Base-by-base conservation (phyloP, 306 rosid genomes). In the Dicorynia guianensis region DNA sequence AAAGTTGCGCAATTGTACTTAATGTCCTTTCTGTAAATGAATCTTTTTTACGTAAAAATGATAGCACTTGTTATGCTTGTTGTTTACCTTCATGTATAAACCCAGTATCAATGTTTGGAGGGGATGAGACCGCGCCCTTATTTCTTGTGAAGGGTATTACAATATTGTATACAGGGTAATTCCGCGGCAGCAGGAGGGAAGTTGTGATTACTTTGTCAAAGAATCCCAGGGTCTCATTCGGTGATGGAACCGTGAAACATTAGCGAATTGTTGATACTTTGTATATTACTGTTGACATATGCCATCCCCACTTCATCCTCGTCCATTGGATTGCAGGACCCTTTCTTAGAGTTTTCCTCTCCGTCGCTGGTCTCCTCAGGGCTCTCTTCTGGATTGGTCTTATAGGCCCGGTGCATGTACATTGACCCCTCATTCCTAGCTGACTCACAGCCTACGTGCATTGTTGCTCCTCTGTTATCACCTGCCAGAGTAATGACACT, bases 391-490 rank as follows among this genome's bases (percentile, higher is more conserved):
- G 71, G 81, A 57, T 79, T 66, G 38, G 33, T 65, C 75, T 75
- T 79, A n/a, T 86, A 85, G 15, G 68, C 76, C 12, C 81, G 57
- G 72, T 70, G 80, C 75, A 85, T 80, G 77, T 48, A 84, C 70
- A 84, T 34, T 17, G 85, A 53, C 1, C 47, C 79, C 5, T 82
- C 90, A 62, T 63, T 80, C 57, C 36, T 72, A 0, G 34, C 81
- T 67, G 79, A 70, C 2, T 76, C 80, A 6, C 83, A 84, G 57
- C 75, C 82, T 53, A 85, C 18, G 17, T 77, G 79, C 97, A 90
- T 92, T 9, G 91, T 64, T 47, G 96, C 91, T 74, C 97, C 99
- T 81, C 74, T 90, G 89, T 92, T 95, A 20, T 92, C 92, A 8
- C 99, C 99, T 0, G 87, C 73, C 3, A 95, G 81, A 36, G 96